A percentile compares a stretch with the other conserved stretches of the same genome.
Evolutionary conservation across 2,329 filamentous ascomycete species (phyloP).

Genomic region (Fonsecaea monophora): DNA sequence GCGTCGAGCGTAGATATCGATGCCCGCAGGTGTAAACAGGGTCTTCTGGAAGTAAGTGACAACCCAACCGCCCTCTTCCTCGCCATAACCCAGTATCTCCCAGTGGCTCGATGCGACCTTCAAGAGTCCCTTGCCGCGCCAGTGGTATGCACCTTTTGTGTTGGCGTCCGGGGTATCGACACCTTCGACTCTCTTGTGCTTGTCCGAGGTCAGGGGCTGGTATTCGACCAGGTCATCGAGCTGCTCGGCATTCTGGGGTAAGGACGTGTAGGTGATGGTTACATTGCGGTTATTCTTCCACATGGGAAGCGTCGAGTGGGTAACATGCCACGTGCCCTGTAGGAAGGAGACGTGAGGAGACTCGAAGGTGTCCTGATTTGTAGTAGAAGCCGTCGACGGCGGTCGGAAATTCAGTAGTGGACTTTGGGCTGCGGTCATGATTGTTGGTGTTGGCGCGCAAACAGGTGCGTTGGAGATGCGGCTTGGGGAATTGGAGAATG

Average conservation of each 20-base stretch:
- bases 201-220: slow-evolving; percentile 60
- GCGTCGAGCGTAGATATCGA: slow-evolving; percentile 77
- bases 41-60: slow-evolving; percentile 87
- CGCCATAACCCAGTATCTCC: slow-evolving; percentile 80
- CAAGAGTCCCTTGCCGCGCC: slow-evolving; percentile 79
- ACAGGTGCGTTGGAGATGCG: not conserved
- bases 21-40: slow-evolving; percentile 79
- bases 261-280: slow-evolving; percentile 73
- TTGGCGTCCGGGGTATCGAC: slow-evolving; percentile 62
- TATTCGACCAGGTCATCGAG: slow-evolving; percentile 78
- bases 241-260: slow-evolving; percentile 53
- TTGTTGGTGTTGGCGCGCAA: not conserved
- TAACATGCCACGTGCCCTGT: slow-evolving; percentile 72
- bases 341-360: slow-evolving; percentile 66
- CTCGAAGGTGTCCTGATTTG: slow-evolving; percentile 17
- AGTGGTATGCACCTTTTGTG: slow-evolving; percentile 65
- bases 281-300: slow-evolving; percentile 83
- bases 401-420: slow-evolving; percentile 48
- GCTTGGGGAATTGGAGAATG: not conserved
- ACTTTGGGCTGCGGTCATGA: slow-evolving; percentile 9
- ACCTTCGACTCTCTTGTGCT: slow-evolving; percentile 68
- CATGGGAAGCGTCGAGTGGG: slow-evolving; percentile 78
- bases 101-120: slow-evolving; percentile 76
- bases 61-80: slow-evolving; percentile 62
- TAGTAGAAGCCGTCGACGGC: slow-evolving; percentile 47